These are phyloP conservation scores for Puccinia polysora DNA, from an alignment of 1,284 basidiomycete genomes.

Conservation along the genomic window DNA sequence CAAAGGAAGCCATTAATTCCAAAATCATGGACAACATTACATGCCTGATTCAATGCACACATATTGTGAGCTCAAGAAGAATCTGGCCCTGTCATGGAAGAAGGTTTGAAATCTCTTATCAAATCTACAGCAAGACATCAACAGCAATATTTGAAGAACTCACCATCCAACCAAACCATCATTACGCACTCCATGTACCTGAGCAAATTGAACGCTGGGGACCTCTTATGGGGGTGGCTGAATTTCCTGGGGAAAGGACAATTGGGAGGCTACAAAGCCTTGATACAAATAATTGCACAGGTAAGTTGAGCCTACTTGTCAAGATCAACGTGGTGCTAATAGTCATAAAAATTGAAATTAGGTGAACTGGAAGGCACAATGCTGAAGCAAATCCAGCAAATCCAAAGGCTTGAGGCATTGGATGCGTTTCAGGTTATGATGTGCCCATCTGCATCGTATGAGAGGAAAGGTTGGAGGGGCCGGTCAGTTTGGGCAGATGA, in stretches of 20 bases:
- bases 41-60: not conserved
- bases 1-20: not conserved
- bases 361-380: too few relatives aligned
- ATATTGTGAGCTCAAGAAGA: not conserved
- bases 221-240: not conserved
- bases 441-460: too few relatives aligned
- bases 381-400: too few relatives aligned
- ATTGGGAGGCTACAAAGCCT: not conserved
- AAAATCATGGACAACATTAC: not conserved
- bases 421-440: too few relatives aligned
- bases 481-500: not conserved
- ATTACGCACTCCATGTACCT: not conserved
- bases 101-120: not conserved
- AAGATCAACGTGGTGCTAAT: too few relatives aligned
- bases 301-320: too few relatives aligned
- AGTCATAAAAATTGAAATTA: too few relatives aligned
- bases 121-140: not conserved
- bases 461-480: too few relatives aligned
- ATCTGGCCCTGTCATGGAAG: not conserved
- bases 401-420: too few relatives aligned
- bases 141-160: not conserved
- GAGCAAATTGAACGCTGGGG: not conserved
- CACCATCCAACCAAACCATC: not conserved
- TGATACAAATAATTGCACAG: not conserved
- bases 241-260: not conserved